These are phyloP conservation scores for Metschnikowia kunwiensis DNA, from an alignment of 805 yeast species.

Conservation along the genomic window DNA sequence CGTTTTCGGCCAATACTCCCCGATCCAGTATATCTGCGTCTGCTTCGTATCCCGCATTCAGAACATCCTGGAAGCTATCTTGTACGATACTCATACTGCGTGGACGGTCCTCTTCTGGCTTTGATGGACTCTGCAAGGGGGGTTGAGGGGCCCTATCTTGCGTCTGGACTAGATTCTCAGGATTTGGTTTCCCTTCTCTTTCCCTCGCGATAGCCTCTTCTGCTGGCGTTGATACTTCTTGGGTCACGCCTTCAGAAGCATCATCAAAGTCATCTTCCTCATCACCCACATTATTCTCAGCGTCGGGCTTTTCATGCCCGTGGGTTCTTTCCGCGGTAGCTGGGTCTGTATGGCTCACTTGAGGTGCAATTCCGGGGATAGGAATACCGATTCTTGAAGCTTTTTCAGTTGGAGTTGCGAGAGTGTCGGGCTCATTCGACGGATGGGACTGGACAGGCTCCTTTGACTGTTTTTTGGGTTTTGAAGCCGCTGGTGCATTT, in stretches of 20 bases:
- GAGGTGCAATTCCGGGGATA: slow-evolving; percentile 11
- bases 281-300: slow-evolving; percentile 1
- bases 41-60: slow-evolving; percentile 65
- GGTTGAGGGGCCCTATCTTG: slow-evolving; percentile 5
- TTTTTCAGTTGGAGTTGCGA: slow-evolving; percentile 2
- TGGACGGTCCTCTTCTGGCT: neutral
- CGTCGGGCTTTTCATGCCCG: neutral
- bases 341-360: neutral
- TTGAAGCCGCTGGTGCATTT: slow-evolving; percentile 15
- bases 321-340: neutral
- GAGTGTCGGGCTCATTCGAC: neutral
- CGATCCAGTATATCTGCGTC: slow-evolving; percentile 50
- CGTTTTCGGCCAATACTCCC: slow-evolving; percentile 7
- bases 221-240: neutral
- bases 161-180: slow-evolving; percentile 4
- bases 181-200: neutral
- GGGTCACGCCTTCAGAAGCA: slow-evolving; percentile 6
- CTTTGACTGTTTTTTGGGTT: slow-evolving; percentile 12
- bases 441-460: slow-evolving; percentile 5
- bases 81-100: slow-evolving; percentile 6
- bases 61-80: slow-evolving; percentile 16
- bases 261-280: slow-evolving; percentile 24
- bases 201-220: slow-evolving; percentile 1
- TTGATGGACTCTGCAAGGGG: neutral
- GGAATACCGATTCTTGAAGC: slow-evolving; percentile 8